A percentile compares a stretch with the other conserved stretches of the same genome.
Conservation (phyloP, 106 monocot genomes). For the Dactylorhiza incarnata region DNA sequence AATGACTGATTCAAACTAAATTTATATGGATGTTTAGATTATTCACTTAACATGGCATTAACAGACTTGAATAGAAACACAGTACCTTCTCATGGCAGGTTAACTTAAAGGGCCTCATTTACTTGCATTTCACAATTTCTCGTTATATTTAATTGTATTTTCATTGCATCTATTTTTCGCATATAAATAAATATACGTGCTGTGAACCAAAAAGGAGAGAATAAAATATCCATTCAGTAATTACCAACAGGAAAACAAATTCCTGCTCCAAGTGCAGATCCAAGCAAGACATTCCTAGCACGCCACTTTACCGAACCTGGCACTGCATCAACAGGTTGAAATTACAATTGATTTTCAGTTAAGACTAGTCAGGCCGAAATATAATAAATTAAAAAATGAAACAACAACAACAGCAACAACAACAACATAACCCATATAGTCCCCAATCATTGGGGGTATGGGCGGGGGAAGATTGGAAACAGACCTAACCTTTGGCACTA, state of each 20-base stretch:
- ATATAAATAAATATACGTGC: background rate
- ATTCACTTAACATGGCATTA: background rate
- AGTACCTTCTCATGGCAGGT: background rate
- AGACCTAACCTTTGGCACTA: too few species aligned
- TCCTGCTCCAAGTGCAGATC: slow-evolving; percentile 65
- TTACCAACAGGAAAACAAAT: slow-evolving; percentile 76
- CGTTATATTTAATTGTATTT: background rate
- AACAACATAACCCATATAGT: too few species aligned
- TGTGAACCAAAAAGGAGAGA: background rate
- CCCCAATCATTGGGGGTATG: too few species aligned
- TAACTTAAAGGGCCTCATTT: background rate
- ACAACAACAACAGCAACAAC: too few species aligned
- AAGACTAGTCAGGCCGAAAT: background rate
- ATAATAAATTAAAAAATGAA: background rate
- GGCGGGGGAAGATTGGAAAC: too few species aligned
- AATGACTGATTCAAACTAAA: background rate
- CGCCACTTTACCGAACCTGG: slow-evolving; percentile 65
- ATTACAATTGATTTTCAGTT: background rate
- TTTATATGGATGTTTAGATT: background rate
- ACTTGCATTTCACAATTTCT: background rate
- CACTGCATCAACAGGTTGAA: slow-evolving; percentile 26
- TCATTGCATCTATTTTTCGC: background rate
- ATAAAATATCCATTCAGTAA: background rate
- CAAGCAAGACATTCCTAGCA: slow-evolving; percentile 66
- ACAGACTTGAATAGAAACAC: background rate